Conservation (phyloP, 257 asterid genomes). For the Ilex aquifolium region DNA sequence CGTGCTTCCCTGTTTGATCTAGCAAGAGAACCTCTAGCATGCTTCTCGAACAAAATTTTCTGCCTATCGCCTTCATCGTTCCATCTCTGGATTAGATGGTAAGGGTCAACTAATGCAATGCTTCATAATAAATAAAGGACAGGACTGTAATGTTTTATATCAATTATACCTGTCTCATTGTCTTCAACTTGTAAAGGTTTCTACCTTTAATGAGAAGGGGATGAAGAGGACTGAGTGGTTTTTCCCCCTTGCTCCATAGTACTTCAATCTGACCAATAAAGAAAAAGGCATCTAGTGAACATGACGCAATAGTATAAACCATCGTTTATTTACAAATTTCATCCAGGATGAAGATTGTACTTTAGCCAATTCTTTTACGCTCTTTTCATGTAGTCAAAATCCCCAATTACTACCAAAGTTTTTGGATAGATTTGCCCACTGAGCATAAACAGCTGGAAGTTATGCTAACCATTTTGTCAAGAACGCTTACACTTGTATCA, state of each 20-base stretch:
- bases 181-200: slow-evolving; percentile 73
- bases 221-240: slow-evolving; percentile 78
- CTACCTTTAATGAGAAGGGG: slow-evolving; percentile 88
- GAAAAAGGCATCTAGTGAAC: not conserved
- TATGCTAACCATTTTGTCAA: too few relatives aligned
- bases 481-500: too few relatives aligned
- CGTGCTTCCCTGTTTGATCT: slow-evolving; percentile 64
- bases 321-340: too few relatives aligned
- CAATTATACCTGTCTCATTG: slow-evolving; percentile 69
- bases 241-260: slow-evolving; percentile 86
- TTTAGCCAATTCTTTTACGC: too few relatives aligned
- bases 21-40: slow-evolving; percentile 75
- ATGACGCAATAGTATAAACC: too few relatives aligned
- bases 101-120: slow-evolving; percentile 1
- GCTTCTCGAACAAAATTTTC: slow-evolving; percentile 63
- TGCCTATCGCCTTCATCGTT: slow-evolving; percentile 65
- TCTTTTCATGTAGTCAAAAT: too few relatives aligned
- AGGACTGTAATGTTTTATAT: not conserved
- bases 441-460: too few relatives aligned
- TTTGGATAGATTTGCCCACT: too few relatives aligned
- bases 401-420: too few relatives aligned
- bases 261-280: slow-evolving; percentile 66
- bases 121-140: not conserved
- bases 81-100: slow-evolving; percentile 44
- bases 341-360: too few relatives aligned